Base-by-base conservation (phyloP, 208 protist species). In the Crithidia sp. region DNA sequence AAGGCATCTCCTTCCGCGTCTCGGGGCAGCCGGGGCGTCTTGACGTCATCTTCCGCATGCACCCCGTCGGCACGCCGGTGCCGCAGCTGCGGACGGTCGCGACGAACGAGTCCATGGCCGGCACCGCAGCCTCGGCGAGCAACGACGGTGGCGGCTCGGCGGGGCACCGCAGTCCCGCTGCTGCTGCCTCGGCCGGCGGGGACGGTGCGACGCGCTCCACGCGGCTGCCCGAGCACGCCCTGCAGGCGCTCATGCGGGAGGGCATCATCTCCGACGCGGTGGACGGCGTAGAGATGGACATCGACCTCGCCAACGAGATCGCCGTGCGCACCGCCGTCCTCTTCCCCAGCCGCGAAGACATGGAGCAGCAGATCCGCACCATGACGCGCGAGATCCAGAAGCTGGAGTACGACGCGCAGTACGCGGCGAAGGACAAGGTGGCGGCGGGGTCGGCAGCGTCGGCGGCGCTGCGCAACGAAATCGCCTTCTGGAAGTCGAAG, bases 31-130 rank as follows among this genome's bases (percentile, higher is more conserved):
- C 91, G 0, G 87, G 89, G 13, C 80, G 89, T 7, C 78, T 96
- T 7, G 89, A 96, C 57, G 84, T 91, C 39, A 87, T 96, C 36
- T 96, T 96, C 61, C 87, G 89, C 72, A 96, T 96, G 91, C 79
- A 96, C 68, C 91, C 91, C 17, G 81, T 88, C 37, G 85, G 87
- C 28, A 86, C 76, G 9, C 84, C 89, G 3, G 79, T 86, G 9
- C 91, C 91, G 5, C 65, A 81, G 57, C 75, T 96, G 60, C 59
- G 64, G 39, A 43, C 68, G 13, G 45, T 17, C 12, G 16, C 73
- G n/a, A 40, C 71, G 13, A 65, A 61, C 28, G 56, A 68, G 56
- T 39, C 63, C 13, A 63, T 67, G 14, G 36, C 63, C 14, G 50
- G 40, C 45, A 47, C 54, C 12, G 55, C 70, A 3, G 75, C 60